Evolutionary conservation across 192 early-diverging fungal genomes (phyloP).

Genomic region (Dissophora globulifera): DNA sequence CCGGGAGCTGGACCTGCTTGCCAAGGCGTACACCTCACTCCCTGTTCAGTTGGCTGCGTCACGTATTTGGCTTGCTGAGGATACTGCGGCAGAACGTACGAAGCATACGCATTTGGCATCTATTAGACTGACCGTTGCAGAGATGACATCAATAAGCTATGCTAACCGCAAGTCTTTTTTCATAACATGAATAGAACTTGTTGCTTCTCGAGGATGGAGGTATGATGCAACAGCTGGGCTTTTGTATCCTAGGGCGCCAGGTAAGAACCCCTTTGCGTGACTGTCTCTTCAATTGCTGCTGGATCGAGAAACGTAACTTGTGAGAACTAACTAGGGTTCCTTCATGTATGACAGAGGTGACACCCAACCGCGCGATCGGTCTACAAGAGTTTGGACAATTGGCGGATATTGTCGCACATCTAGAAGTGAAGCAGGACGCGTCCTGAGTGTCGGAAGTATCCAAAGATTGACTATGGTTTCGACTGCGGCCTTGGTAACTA

Average conservation of each 20-base stretch:
- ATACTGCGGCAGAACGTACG: slow-evolving; percentile 47
- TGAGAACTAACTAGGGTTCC: no score
- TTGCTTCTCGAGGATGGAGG: slow-evolving; percentile 48
- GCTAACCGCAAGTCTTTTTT: not conserved
- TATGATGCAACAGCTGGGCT: slow-evolving; percentile 43
- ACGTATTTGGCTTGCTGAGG: slow-evolving; percentile 38
- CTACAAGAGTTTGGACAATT: slow-evolving; percentile 43
- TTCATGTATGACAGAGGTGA: slow-evolving; percentile 6
- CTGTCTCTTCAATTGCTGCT: not conserved
- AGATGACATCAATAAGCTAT: not conserved
- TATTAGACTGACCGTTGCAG: no score
- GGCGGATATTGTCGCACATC: slow-evolving; percentile 46
- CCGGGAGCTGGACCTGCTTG: slow-evolving; percentile 42
- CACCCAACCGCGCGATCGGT: slow-evolving; percentile 27
- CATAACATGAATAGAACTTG: slow-evolving; percentile 18
- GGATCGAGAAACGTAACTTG: no score
- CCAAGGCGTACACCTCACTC: slow-evolving; percentile 48
- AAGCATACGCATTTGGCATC: not conserved
- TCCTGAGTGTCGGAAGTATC: not conserved
- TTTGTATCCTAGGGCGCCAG: slow-evolving; percentile 45
- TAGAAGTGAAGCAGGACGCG: slow-evolving; percentile 45
- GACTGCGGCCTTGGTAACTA: no score
- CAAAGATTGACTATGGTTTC: not conserved
- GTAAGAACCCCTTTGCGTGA: not conserved
- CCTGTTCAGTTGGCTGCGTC: slow-evolving; percentile 50